These are phyloP conservation scores for Amaranthus cruentus DNA, from an alignment of 148 eudicot species.

Conservation along the genomic window DNA sequence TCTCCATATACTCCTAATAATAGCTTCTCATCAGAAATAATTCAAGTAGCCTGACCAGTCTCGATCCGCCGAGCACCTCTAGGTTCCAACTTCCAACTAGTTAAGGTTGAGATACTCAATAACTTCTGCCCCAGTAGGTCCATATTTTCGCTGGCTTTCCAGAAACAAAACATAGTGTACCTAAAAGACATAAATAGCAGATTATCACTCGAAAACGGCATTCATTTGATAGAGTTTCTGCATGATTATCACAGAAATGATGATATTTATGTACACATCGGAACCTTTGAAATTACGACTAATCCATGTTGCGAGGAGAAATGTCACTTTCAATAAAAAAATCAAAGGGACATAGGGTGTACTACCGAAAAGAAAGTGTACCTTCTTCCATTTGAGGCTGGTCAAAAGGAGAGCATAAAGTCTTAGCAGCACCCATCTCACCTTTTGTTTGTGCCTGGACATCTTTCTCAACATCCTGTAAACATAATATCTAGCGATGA, in stretches of 20 bases:
- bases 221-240: no score
- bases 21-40: no score
- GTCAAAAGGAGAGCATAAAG: slow-evolving; percentile 87
- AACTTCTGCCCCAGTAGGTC: slow-evolving; percentile 97
- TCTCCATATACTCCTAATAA: no score
- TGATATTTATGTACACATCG: no score
- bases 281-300: no score
- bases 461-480: slow-evolving; percentile 88
- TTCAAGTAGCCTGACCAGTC: no score
- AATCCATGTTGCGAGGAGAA: no score
- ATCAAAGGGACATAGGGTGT: neutral
- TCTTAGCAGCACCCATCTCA: slow-evolving; percentile 91
- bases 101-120: slow-evolving; percentile 22
- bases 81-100: no score
- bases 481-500: no score
- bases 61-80: no score
- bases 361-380: slow-evolving; percentile 2
- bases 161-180: slow-evolving; percentile 92
- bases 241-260: no score
- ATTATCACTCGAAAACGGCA: no score
- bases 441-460: slow-evolving; percentile 92
- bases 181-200: slow-evolving; percentile 28
- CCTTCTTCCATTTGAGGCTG: slow-evolving; percentile 89
- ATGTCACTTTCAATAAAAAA: neutral
- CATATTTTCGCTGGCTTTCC: slow-evolving; percentile 95